Conservation (phyloP, 345 rosid genomes). For the Citrus unshiu region DNA sequence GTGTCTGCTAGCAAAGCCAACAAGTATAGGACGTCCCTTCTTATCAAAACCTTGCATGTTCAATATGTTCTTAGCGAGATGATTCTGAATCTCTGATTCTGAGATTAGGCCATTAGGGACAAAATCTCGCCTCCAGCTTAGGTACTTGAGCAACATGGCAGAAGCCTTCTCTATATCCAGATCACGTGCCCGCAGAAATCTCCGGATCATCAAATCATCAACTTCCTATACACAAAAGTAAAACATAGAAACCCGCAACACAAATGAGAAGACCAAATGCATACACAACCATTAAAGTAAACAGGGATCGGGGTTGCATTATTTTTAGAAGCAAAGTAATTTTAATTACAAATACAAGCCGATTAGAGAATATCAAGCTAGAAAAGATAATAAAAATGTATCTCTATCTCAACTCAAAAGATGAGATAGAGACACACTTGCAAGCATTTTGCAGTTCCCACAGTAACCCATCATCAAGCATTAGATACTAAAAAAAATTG, state of each 20-base stretch:
- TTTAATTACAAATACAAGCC: background rate
- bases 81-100: conserved; percentile 48
- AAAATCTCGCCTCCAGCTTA: conserved; percentile 59
- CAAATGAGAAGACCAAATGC: background rate
- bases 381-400: background rate
- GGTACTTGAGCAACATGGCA: conserved; percentile 57
- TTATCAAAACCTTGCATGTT: conserved; percentile 78
- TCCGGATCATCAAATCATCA: conserved; percentile 73
- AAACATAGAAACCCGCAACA: background rate
- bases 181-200: conserved; percentile 88
- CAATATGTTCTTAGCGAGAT: conserved; percentile 63
- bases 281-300: background rate
- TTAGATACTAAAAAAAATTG: background rate
- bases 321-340: background rate
- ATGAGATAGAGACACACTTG: background rate
- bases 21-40: conserved; percentile 61
- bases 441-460: background rate
- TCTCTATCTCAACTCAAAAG: background rate
- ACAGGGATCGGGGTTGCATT: background rate
- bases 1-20: conserved; percentile 58
- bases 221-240: conserved; percentile 44
- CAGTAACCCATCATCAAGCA: background rate
- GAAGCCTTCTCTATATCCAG: conserved; percentile 86
- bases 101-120: conserved; percentile 59
- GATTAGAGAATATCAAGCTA: background rate